These are phyloP conservation scores for Neurospora sp. DNA, from an alignment of 495 filamentous ascomycete species.

Conservation along the genomic window DNA sequence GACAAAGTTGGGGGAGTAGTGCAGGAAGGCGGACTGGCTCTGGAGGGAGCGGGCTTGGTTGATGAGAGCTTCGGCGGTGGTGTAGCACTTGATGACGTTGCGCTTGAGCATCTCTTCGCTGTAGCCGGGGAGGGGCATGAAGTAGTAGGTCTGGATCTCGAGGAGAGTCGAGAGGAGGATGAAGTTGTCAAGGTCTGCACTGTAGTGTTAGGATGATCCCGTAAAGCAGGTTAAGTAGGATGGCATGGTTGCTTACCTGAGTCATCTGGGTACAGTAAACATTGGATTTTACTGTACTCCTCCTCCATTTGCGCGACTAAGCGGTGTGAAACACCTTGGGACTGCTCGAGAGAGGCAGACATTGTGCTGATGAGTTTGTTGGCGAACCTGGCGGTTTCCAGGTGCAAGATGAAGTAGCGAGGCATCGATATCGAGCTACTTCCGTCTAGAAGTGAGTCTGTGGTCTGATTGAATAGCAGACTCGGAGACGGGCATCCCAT, in stretches of 20 bases:
- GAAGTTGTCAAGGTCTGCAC: slow-evolving; percentile 29
- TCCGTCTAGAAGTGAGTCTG: slow-evolving; percentile 30
- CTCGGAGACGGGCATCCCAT: slow-evolving; percentile 30
- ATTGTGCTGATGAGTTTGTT: slow-evolving; percentile 30
- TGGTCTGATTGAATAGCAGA: slow-evolving; percentile 30
- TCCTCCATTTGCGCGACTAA: slow-evolving; percentile 33
- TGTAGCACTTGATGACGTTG: slow-evolving; percentile 30
- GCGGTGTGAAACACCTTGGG: slow-evolving; percentile 29
- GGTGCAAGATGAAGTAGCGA: slow-evolving; percentile 27
- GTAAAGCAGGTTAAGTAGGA: neutral
- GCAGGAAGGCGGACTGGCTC: slow-evolving; percentile 20
- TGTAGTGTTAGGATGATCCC: neutral
- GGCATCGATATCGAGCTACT: slow-evolving; percentile 26
- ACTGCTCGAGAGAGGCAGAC: slow-evolving; percentile 29
- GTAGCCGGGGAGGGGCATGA: slow-evolving; percentile 30
- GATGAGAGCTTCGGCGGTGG: slow-evolving; percentile 28
- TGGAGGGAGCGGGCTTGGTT: slow-evolving; percentile 22
- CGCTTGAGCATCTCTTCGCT: slow-evolving; percentile 27
- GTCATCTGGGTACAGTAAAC: slow-evolving; percentile 29
- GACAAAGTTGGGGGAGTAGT: slow-evolving; percentile 31
- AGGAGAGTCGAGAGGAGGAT: slow-evolving; percentile 30
- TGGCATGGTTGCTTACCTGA: slow-evolving; percentile 18
- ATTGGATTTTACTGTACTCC: slow-evolving; percentile 30
- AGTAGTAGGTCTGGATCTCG: slow-evolving; percentile 37
- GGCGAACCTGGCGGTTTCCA: slow-evolving; percentile 33